A percentile compares a stretch with the other conserved stretches of the same genome.
These are phyloP conservation scores for Pyrenochaeta sp. DNA, from an alignment of 2,329 filamentous ascomycete genomes.

Conservation along the genomic window DNA sequence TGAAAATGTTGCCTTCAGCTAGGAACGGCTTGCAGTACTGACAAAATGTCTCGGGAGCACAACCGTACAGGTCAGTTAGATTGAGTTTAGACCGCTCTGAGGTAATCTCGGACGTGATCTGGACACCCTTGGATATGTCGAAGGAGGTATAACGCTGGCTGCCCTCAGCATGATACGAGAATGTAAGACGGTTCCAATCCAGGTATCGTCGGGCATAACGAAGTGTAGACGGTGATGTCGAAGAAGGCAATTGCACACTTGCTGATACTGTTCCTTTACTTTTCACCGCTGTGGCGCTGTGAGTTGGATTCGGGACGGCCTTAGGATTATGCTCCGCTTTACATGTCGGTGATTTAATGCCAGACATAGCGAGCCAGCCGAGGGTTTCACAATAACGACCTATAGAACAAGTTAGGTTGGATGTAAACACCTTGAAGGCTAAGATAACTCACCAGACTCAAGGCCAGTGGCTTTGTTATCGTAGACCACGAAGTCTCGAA, in stretches of 20 bases:
- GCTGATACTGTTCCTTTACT: constrained; percentile 37
- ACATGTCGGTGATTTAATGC: constrained; percentile 61
- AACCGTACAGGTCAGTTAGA: constrained; percentile 66
- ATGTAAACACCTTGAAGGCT: not conserved
- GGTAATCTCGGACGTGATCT: constrained; percentile 61
- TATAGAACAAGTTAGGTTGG: constrained; percentile 8
- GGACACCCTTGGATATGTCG: constrained; percentile 59
- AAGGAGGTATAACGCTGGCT: constrained; percentile 57
- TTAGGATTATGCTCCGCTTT: constrained; percentile 50
- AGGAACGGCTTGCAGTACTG: constrained; percentile 64
- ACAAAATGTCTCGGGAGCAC: constrained; percentile 68
- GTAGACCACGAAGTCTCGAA: constrained; percentile 71
- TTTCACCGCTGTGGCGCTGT: constrained; percentile 39
- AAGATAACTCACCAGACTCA: constrained; percentile 58
- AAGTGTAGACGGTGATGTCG: constrained; percentile 43
- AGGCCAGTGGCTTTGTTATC: constrained; percentile 69
- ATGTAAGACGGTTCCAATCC: constrained; percentile 73
- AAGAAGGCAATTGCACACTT: constrained; percentile 45
- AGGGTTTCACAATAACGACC: constrained; percentile 73
- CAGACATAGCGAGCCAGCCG: constrained; percentile 71
- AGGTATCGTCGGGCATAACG: constrained; percentile 69
- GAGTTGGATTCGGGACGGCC: constrained; percentile 55
- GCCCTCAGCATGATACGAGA: constrained; percentile 68
- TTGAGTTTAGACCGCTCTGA: constrained; percentile 62
- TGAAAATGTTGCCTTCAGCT: constrained; percentile 63